Percentiles rank a stretch among this genome's conserved stretches.
Evolutionary conservation across 495 filamentous ascomycete species (phyloP).

Genomic region (Talaromyces wortmannii): DNA sequence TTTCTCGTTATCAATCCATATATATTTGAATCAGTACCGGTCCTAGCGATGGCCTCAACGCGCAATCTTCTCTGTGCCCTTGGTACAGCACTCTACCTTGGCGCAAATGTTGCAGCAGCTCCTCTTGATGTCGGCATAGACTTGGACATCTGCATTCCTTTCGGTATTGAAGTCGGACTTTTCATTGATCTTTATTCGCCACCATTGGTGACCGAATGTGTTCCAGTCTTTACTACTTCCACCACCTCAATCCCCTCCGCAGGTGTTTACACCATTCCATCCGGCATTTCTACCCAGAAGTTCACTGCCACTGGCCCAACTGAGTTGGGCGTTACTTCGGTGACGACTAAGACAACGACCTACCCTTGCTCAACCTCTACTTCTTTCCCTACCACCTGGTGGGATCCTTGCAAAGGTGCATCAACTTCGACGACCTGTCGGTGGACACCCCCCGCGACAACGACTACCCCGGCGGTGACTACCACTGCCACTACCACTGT

Average conservation of each 20-base stretch:
- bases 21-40: no score
- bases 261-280: not conserved
- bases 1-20: no score
- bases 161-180: not conserved
- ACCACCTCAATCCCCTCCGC: not conserved
- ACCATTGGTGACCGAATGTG: not conserved
- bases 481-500: not conserved
- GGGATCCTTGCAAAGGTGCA: not conserved
- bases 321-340: not conserved
- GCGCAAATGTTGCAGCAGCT: not conserved
- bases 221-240: not conserved
- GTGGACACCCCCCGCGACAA: not conserved
- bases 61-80: not conserved
- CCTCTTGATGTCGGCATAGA: not conserved
- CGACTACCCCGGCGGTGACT: not conserved
- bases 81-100: not conserved
- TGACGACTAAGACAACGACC: not conserved
- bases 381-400: not conserved
- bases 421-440: not conserved
- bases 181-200: not conserved
- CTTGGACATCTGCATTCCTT: not conserved
- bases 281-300: not conserved
- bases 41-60: not conserved
- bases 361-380: not conserved
- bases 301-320: not conserved